Conservation (phyloP, 163 green algal genomes). For the Volvox carteri region DNA sequence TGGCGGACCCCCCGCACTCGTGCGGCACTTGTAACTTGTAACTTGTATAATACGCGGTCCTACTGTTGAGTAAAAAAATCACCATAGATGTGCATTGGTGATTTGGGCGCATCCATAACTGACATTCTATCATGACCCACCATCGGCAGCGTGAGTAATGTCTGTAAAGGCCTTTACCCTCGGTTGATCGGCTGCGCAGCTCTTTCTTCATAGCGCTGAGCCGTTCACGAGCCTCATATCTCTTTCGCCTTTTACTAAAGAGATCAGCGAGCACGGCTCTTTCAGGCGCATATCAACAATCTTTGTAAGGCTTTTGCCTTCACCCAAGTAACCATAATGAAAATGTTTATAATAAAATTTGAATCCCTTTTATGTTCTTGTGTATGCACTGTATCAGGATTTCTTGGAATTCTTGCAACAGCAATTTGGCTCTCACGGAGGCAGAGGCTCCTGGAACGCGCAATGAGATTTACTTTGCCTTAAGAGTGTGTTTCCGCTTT, state of each 20-base stretch:
- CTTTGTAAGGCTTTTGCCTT: constrained; percentile 17
- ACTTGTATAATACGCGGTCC: no score
- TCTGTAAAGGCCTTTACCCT: background rate
- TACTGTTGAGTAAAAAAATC: no score
- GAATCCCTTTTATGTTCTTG: no score
- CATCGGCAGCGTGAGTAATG: background rate
- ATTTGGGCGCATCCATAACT: background rate
- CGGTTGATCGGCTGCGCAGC: background rate
- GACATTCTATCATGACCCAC: background rate
- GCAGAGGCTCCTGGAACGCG: no score
- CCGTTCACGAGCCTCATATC: constrained; percentile 4
- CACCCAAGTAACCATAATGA: background rate
- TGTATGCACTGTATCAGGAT: no score
- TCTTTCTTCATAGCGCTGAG: background rate
- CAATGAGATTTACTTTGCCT: no score
- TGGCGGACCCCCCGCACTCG: no score
- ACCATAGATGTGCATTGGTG: background rate
- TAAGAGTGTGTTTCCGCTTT: no score
- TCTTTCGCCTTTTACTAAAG: constrained; percentile 36
- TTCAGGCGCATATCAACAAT: constrained; percentile 10
- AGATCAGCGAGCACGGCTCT: constrained; percentile 22
- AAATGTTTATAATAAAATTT: no score
- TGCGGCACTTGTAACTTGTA: no score
- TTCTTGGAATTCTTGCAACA: no score
- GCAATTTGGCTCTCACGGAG: no score